Evolutionary conservation across 139 green algal genomes (phyloP), one percentile per base, ranked within the genome.

Genomic region (Auxenochlorella pyrenoidosa): DNA sequence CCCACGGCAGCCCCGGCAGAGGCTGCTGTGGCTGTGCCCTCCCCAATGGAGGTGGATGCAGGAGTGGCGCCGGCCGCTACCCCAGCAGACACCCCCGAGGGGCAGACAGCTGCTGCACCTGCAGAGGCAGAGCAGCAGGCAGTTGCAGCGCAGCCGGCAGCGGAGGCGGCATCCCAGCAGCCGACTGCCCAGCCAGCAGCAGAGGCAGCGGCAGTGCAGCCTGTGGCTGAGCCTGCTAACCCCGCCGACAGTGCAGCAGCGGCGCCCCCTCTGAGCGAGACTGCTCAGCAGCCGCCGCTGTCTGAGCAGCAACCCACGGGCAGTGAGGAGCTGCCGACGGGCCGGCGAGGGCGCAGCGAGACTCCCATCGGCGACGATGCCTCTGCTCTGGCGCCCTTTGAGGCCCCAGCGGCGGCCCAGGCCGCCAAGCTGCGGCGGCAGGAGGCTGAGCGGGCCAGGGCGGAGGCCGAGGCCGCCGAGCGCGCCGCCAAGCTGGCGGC

Each of bases 401-500:
- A 59, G 30, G 75, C 43, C 26, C 75, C 75, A 43, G 59, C 75
- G 2, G 75, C 51, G 2, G 47, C 77, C 0, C 30, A 41, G 75
- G 75, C 75, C 4, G 75, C 75, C 43, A 81, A 81, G 75, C 51
- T 81, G 43, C 75, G 75, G 8, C 75, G 75, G 15, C 43, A 36
- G 43, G 75, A 81, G 51, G 75, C 75, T 0, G 73, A 84, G 47
- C 66, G 54, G 21, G 80, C 70, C 34, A 76, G 59, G 3, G 72
- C 82, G 22, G 82, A 68, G 51, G 63, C 73, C 3, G 75, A 81
- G 59, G 83, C 47, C n/a, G 70, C 83, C 2, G 51, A 87, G 38
- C 77, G 38, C 8, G 36, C 40, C 47, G 70, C 70, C 70, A 75
- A 58, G 83, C 72, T 73, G 36, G 19, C 41, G 43, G 24, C 43